Percentiles rank a stretch among this genome's conserved stretches.
phyloP scores from a whole-genome alignment of 78 protist species.

The Dictyostelium purpureum region DNA sequence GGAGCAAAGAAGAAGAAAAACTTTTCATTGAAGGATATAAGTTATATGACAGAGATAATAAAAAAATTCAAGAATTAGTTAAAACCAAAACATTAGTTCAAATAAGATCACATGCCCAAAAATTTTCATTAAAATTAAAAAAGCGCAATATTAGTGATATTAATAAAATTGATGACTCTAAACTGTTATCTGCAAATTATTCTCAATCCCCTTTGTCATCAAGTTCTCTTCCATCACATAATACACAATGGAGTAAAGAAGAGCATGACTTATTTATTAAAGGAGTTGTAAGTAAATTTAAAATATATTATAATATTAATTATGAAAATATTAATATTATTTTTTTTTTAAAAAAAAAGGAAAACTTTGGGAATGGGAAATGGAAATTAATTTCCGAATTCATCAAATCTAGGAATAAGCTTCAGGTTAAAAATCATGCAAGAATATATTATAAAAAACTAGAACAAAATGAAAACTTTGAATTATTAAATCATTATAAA shows the following conservation, averaged over 20 bases:
- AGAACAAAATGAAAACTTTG: neutral
- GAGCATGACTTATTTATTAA: constrained; percentile 34
- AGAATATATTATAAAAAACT: constrained; percentile 20
- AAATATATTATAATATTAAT: neutral
- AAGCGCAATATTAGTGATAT: neutral
- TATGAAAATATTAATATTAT: neutral
- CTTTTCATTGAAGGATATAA: constrained; percentile 19
- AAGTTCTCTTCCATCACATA: constrained; percentile 39
- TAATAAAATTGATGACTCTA: neutral
- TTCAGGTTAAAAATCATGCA: constrained; percentile 51
- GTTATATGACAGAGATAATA: constrained; percentile 43
- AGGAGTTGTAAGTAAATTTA: constrained; percentile 1
- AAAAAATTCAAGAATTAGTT: constrained; percentile 33
- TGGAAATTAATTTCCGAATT: constrained; percentile 27
- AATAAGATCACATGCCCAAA: constrained; percentile 42
- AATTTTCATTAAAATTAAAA: neutral
- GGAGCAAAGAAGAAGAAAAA: constrained; percentile 50
- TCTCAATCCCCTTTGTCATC: neutral
- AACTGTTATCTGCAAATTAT: neutral
- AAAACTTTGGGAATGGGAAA: constrained; percentile 30
- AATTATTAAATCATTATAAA: no score
- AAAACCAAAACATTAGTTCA: constrained; percentile 12
- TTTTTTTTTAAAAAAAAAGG: neutral
- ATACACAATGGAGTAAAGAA: constrained; percentile 40
- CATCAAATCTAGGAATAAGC: constrained; percentile 17